Evolutionary conservation across 2,329 filamentous ascomycete species (phyloP).

Genomic region (Pseudogymnoascus sp.): DNA sequence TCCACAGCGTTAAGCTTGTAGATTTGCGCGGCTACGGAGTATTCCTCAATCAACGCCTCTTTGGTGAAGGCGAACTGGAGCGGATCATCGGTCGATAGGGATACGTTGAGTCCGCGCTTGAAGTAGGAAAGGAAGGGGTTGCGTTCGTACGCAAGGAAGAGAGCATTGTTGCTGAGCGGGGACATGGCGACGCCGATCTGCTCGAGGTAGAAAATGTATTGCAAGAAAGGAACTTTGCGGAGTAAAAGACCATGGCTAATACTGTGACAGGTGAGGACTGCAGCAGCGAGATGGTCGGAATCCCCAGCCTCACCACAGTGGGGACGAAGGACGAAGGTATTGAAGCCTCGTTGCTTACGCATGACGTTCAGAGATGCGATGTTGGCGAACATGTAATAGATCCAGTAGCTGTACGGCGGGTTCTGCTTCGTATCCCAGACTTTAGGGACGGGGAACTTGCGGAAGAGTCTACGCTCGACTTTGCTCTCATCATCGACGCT

Average conservation of each 20-base stretch:
- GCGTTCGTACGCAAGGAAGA: constrained; percentile 93
- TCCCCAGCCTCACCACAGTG: constrained; percentile 97
- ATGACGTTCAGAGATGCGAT: constrained; percentile 87
- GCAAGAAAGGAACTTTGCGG: constrained; percentile 86
- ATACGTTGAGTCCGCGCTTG: constrained; percentile 88
- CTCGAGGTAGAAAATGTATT: constrained; percentile 97
- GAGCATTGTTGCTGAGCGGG: constrained; percentile 93
- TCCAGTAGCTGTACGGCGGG: constrained; percentile 97
- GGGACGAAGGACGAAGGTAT: constrained; percentile 85
- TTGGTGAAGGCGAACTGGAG: constrained; percentile 98
- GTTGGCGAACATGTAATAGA: constrained; percentile 95
- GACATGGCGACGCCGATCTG: constrained; percentile 99
- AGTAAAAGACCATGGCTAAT: constrained; percentile 92
- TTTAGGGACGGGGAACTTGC: constrained; percentile 86
- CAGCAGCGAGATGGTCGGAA: constrained; percentile 89
- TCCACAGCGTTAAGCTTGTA: constrained; percentile 96
- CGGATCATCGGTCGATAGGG: constrained; percentile 91
- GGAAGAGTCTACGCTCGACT: constrained; percentile 84
- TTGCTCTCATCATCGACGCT: constrained; percentile 99
- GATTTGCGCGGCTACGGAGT: constrained; percentile 95
- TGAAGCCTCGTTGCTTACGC: constrained; percentile 87
- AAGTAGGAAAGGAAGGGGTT: constrained; percentile 97
- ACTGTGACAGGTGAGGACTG: constrained; percentile 87
- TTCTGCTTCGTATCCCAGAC: constrained; percentile 91
- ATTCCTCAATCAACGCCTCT: constrained; percentile 95